phyloP scores from a whole-genome alignment of 2,329 filamentous ascomycete species.

The Fusarium brachygibbosum region DNA sequence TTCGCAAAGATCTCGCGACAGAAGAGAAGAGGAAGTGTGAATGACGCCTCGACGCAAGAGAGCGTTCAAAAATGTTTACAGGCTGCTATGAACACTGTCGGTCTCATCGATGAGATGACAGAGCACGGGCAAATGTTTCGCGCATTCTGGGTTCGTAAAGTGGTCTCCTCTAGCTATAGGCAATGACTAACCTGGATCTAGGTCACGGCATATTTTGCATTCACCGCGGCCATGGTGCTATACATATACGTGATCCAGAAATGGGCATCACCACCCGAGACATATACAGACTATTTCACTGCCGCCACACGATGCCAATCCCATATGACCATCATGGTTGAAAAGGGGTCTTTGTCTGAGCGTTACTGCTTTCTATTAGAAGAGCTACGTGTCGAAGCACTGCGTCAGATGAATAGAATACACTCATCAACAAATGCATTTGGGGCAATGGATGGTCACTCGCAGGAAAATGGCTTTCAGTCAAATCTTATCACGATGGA shows the following conservation, averaged over 20 bases:
- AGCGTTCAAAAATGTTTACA: constrained; percentile 41
- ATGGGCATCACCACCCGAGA: constrained; percentile 39
- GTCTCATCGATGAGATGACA: constrained; percentile 42
- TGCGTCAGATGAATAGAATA: constrained; percentile 41
- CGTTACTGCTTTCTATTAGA: constrained; percentile 45
- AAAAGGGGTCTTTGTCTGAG: constrained; percentile 43
- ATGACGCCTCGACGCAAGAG: constrained; percentile 29
- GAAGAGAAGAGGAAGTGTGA: not conserved
- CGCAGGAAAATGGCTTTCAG: constrained; percentile 33
- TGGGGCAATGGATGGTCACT: constrained; percentile 1
- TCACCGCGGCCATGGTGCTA: constrained; percentile 45
- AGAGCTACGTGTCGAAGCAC: constrained; percentile 41
- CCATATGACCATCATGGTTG: constrained; percentile 43
- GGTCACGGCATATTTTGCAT: constrained; percentile 48
- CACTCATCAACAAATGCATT: constrained; percentile 30
- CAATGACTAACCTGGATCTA: constrained; percentile 2
- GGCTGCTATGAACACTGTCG: constrained; percentile 43
- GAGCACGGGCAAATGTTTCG: constrained; percentile 45
- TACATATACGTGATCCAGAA: constrained; percentile 49
- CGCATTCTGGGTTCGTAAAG: constrained; percentile 40
- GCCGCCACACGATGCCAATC: constrained; percentile 42
- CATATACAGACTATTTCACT: constrained; percentile 37
- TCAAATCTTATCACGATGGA: constrained; percentile 16
- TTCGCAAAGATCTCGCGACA: constrained; percentile 45
- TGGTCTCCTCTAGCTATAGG: fast-evolving